Evolutionary conservation across 2,329 filamentous ascomycete species (phyloP), one percentile per base, ranked within the genome.

Genomic region (Botrytis fabae): DNA sequence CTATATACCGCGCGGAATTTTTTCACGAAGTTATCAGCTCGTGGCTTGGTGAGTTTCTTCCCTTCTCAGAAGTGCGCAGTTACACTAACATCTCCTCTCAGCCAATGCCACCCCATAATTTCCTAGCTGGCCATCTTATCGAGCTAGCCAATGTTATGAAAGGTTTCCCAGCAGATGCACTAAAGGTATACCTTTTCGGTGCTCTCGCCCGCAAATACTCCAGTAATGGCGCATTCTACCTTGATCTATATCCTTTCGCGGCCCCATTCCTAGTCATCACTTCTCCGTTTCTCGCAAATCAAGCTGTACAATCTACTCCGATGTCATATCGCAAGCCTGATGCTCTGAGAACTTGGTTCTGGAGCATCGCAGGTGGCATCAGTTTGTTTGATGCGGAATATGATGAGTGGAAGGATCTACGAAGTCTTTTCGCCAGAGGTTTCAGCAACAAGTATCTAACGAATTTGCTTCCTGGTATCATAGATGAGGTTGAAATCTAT

Each of bases 161-260:
- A 25, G 22, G 46, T 18, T 73, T 75, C 5, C 76, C 76, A 46
- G 32, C 32, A 25, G 73, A 77, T 71, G 74, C 63, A 16, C 73
- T 74, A 8, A 74, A 76, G 51, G 74, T 71, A 28, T 76, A 75
- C 40, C 18, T 75, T 18, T 71, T 77, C 16, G 73, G 62, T 20
- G 73, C 73, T 32, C 57, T 77, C 18, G 60, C 69, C 10, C 74
- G 73, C 25, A 16, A 70, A n/a, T 76, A 76, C 28, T 51, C 64
- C 1, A 73, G 75, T 32, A 69, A 72, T 32, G 76, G 75, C 48
- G 70, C 68, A 1, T 77, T 73, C 46, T 78, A 78, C 62, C 51
- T 79, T 40, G 78, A 79, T 59, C 35, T 76, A 4, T 79, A 77
- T 74, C 78, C 78, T 9, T 75, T 78, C 46, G 42, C 54, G 22